phyloP scores from a whole-genome alignment of 352 stramenopile genomes.

The Aphanomyces invadans region DNA sequence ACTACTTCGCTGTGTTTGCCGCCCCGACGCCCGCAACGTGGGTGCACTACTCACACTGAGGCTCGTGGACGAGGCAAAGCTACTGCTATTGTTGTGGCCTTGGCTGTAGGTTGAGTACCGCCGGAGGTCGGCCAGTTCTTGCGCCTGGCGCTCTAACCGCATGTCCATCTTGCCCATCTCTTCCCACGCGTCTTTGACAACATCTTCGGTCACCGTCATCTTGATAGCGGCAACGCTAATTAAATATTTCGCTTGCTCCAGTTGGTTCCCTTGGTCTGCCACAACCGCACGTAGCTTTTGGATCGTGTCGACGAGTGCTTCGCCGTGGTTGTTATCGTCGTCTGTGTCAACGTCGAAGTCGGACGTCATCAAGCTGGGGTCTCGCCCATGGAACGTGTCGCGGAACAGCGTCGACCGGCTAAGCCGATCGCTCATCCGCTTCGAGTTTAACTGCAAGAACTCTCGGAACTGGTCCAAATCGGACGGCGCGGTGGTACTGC shows the following conservation, averaged over 20 bases:
- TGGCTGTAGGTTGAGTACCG: not conserved
- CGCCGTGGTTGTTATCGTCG: constrained; percentile 32
- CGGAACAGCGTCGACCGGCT: constrained; percentile 29
- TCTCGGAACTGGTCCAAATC: constrained; percentile 86
- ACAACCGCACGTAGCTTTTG: constrained; percentile 63
- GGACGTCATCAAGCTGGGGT: not conserved
- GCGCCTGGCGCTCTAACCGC: constrained; percentile 30
- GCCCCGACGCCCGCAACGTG: not conserved
- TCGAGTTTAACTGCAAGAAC: constrained; percentile 39
- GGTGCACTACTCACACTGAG: not conserved
- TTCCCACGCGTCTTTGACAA: constrained; percentile 61
- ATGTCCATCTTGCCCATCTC: constrained; percentile 62
- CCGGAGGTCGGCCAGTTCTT: constrained; percentile 6
- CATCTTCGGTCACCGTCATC: constrained; percentile 63
- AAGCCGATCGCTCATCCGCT: constrained; percentile 15
- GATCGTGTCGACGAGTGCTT: constrained; percentile 61
- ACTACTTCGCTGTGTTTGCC: not conserved
- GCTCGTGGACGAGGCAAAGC: not conserved
- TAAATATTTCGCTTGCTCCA: constrained; percentile 62
- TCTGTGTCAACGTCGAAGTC: constrained; percentile 31
- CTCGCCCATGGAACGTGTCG: constrained; percentile 13
- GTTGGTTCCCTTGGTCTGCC: constrained; percentile 58
- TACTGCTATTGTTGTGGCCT: not conserved
- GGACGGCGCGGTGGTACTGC: constrained; percentile 41
- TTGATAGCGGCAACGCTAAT: constrained; percentile 70